A percentile compares a stretch with the other conserved stretches of the same genome.
Conservation (phyloP, 2,329 filamentous ascomycete species). For the Alternaria sp. region DNA sequence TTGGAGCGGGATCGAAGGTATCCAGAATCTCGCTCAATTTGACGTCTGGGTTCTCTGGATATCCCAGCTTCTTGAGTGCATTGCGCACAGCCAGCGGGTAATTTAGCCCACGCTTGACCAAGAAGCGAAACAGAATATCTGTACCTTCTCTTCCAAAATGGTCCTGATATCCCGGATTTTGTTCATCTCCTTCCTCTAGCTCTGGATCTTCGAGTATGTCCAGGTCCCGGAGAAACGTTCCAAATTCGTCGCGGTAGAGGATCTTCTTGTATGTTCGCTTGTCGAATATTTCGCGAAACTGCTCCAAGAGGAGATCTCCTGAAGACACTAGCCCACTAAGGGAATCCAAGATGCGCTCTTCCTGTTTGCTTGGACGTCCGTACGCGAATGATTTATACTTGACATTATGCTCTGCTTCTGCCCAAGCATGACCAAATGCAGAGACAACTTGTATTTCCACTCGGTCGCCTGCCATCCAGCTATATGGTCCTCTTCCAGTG, state of each 20-base stretch:
- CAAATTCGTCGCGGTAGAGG: neutral
- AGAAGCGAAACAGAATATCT: neutral
- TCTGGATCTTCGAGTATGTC: neutral
- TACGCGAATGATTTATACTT: constrained; percentile 36
- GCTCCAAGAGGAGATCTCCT: constrained; percentile 28
- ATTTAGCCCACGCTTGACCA: neutral
- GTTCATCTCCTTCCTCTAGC: neutral
- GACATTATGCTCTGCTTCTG: constrained; percentile 42
- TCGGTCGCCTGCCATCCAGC: constrained; percentile 8
- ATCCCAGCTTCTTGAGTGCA: neutral
- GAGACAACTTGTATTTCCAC: constrained; percentile 46
- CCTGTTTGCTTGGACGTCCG: constrained; percentile 5
- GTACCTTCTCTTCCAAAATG: neutral
- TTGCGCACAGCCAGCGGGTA: neutral
- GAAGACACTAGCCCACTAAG: constrained; percentile 23
- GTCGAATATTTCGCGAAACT: constrained; percentile 21
- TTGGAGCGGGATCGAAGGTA: too few relatives aligned
- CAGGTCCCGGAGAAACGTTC: neutral
- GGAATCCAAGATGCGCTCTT: constrained; percentile 20
- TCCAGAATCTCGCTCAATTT: too few relatives aligned
- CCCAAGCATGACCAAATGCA: constrained; percentile 38
- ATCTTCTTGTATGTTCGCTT: constrained; percentile 16
- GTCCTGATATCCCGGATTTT: neutral
- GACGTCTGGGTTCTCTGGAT: neutral
- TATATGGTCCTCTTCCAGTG: neutral